Evolutionary conservation across 2,329 filamentous ascomycete species (phyloP).

Genomic region (Colletotrichum truncatum): DNA sequence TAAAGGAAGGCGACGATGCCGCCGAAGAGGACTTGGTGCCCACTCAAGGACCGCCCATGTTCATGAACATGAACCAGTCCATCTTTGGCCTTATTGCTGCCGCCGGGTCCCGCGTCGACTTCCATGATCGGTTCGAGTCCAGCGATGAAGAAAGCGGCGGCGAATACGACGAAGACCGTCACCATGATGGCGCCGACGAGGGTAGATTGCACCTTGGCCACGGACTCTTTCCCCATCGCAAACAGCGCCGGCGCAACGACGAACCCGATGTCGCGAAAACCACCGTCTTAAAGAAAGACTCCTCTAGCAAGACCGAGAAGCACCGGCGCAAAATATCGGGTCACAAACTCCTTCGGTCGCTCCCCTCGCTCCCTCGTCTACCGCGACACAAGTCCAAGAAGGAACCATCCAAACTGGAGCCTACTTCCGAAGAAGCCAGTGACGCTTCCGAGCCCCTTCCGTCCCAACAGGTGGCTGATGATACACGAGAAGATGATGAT

Average conservation of each 20-base stretch:
- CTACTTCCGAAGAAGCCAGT: conserved; percentile 44
- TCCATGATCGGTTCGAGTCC: conserved; percentile 83
- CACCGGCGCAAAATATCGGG: conserved; percentile 63
- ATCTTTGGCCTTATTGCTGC: conserved; percentile 93
- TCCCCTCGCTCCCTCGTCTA: conserved; percentile 66
- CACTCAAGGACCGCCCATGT: conserved; percentile 57
- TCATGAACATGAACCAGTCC: conserved; percentile 89
- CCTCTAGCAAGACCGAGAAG: conserved; percentile 46
- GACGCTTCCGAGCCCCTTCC: conserved; percentile 36
- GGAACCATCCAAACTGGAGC: conserved; percentile 50
- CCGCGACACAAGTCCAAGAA: conserved; percentile 52
- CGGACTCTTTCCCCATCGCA: conserved; percentile 31
- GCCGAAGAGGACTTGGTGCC: conserved; percentile 56
- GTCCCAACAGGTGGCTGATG: not conserved
- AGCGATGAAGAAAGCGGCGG: conserved; percentile 83
- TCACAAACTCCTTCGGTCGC: conserved; percentile 72
- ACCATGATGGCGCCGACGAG: not conserved
- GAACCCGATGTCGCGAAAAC: conserved; percentile 40
- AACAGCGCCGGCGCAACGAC: conserved; percentile 51
- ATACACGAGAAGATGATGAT: conserved; percentile 34
- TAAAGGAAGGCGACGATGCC: conserved; percentile 60
- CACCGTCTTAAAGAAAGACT: conserved; percentile 39
- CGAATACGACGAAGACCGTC: conserved; percentile 40
- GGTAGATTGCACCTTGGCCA: not conserved
- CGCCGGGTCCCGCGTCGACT: conserved; percentile 83